phyloP scores from a whole-genome alignment of 306 rosid genomes.

The Cucurbita argyrosperma region DNA sequence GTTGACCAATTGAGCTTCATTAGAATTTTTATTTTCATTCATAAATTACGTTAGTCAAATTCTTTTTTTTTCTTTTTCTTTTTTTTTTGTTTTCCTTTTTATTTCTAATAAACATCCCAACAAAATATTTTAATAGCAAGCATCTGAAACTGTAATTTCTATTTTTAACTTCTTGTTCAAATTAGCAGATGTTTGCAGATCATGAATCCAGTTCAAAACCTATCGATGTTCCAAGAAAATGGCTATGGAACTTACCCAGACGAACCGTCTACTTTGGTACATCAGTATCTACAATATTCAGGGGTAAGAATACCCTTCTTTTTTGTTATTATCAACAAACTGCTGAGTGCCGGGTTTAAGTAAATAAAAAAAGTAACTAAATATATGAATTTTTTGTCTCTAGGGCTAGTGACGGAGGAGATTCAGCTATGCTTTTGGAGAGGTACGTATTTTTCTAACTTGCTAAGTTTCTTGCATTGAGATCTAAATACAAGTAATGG shows the following conservation, averaged over 20 bases:
- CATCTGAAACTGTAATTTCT: too few species aligned
- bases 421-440: conserved; percentile 95
- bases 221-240: conserved; percentile 56
- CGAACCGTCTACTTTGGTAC: conserved; percentile 79
- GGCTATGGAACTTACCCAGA: conserved; percentile 88
- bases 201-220: conserved; percentile 60
- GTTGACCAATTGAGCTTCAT: not conserved
- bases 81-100: not conserved
- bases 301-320: not conserved
- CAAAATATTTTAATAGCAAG: too few species aligned
- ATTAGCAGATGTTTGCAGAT: conserved; percentile 70
- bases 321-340: too few species aligned
- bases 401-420: conserved; percentile 68
- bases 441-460: conserved; percentile 39
- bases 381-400: not conserved
- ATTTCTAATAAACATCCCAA: too few species aligned
- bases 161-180: not conserved
- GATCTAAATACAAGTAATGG: not conserved
- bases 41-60: not conserved
- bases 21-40: not conserved
- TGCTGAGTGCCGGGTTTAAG: not conserved
- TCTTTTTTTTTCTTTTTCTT: not conserved
- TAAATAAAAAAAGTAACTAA: not conserved
- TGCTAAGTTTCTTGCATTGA: not conserved
- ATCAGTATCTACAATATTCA: conserved; percentile 63